phyloP scores from a whole-genome alignment of 2,329 filamentous ascomycete species.

The Claviceps lovelessii region DNA sequence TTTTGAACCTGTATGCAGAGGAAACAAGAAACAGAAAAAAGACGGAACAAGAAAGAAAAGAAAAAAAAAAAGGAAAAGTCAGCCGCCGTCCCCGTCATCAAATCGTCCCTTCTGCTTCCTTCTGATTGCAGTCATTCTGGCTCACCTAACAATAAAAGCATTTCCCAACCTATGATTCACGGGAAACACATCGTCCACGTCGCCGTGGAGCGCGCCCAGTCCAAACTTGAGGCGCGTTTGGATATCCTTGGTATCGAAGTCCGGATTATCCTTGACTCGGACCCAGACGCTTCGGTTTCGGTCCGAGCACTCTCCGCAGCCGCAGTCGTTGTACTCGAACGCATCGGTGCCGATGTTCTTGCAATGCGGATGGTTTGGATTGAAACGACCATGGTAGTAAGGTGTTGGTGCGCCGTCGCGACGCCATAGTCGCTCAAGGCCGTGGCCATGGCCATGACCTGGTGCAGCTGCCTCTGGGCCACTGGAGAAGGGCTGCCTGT shows the following conservation, averaged over 20 bases:
- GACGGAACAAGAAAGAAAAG: not conserved
- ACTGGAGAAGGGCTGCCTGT: not conserved
- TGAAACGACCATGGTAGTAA: not conserved
- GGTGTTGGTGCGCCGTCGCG: not conserved
- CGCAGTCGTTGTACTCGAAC: slow-evolving; percentile 16
- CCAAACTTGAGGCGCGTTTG: slow-evolving; percentile 17
- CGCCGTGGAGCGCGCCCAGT: slow-evolving; percentile 15
- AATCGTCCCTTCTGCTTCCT: not conserved
- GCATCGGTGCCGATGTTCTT: slow-evolving; percentile 8
- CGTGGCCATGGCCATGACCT: not conserved
- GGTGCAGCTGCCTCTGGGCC: not conserved
- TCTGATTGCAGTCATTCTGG: not conserved
- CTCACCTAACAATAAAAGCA: slow-evolving; percentile 18
- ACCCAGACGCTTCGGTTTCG: slow-evolving; percentile 20
- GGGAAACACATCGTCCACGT: slow-evolving; percentile 16
- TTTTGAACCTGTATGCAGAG: slow-evolving; percentile 12
- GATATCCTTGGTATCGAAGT: slow-evolving; percentile 9
- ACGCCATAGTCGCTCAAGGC: not conserved
- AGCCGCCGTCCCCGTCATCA: not conserved
- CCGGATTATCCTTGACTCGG: slow-evolving; percentile 6
- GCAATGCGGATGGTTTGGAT: slow-evolving; percentile 2
- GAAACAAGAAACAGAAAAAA: not conserved
- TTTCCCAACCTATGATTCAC: slow-evolving; percentile 1
- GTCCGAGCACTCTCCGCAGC: slow-evolving; percentile 15
- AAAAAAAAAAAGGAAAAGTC: not conserved